phyloP scores from a whole-genome alignment of 2,329 filamentous ascomycete genomes.

The Cladobotryum protrusum region DNA sequence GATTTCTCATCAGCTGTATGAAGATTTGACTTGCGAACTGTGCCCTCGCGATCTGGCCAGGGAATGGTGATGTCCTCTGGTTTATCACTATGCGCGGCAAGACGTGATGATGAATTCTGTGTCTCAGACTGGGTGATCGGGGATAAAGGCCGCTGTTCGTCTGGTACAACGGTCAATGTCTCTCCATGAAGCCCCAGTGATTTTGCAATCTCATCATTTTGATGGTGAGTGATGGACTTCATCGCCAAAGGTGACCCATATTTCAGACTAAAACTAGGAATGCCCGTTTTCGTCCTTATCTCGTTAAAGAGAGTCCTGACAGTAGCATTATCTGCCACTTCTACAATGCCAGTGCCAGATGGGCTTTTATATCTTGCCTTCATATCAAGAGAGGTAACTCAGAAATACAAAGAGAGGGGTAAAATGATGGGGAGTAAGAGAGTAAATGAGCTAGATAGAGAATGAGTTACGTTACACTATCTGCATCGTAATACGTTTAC shows the following conservation, averaged over 20 bases:
- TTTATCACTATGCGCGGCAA: constrained; percentile 7
- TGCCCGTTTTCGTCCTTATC: constrained; percentile 58
- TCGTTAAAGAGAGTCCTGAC: constrained; percentile 54
- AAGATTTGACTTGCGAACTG: constrained; percentile 34
- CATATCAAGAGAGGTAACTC: constrained; percentile 42
- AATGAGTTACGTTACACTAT: too few relatives aligned
- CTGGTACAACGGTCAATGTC: constrained; percentile 43
- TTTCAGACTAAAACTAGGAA: constrained; percentile 68
- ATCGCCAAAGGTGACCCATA: constrained; percentile 69
- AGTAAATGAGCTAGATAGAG: too few relatives aligned
- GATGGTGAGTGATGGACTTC: constrained; percentile 57
- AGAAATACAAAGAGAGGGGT: too few relatives aligned
- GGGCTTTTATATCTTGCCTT: constrained; percentile 71
- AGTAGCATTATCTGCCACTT: constrained; percentile 61
- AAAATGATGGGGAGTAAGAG: too few relatives aligned
- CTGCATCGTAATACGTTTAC: too few relatives aligned
- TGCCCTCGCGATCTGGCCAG: constrained; percentile 46
- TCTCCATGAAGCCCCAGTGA: constrained; percentile 44
- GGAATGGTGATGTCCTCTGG: constrained; percentile 35
- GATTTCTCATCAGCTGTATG: not conserved
- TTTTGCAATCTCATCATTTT: constrained; percentile 42
- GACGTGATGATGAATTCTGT: not conserved
- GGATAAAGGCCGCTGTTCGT: constrained; percentile 23
- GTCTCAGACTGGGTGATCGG: not conserved
- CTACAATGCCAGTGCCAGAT: constrained; percentile 63